These are phyloP conservation scores for Colletotrichum limetticola DNA, from an alignment of 2,329 filamentous ascomycete genomes.

Conservation along the genomic window DNA sequence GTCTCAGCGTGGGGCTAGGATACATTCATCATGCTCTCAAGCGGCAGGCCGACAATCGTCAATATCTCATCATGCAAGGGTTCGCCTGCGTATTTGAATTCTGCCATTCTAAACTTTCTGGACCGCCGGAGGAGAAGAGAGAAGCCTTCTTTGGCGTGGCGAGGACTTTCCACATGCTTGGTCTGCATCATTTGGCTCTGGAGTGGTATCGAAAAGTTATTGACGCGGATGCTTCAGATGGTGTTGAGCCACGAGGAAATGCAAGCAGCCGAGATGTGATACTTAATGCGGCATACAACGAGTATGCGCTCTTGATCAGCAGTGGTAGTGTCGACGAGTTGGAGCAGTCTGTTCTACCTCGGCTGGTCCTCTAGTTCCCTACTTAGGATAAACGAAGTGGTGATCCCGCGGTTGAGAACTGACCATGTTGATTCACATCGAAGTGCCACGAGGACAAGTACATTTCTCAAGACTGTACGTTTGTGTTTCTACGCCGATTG, in stretches of 20 bases:
- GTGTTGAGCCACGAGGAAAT: neutral
- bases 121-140: slow-evolving; percentile 60
- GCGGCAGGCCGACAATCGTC: slow-evolving; percentile 87
- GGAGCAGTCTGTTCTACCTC: slow-evolving; percentile 19
- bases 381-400: neutral
- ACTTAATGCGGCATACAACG: slow-evolving; percentile 30
- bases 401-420: neutral
- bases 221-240: neutral
- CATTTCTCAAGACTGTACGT: no score
- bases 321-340: slow-evolving; percentile 36
- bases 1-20: slow-evolving; percentile 82
- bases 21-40: slow-evolving; percentile 93
- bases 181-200: slow-evolving; percentile 37
- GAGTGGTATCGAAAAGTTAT: slow-evolving; percentile 33
- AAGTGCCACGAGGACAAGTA: no score
- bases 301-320: slow-evolving; percentile 42
- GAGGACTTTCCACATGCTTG: slow-evolving; percentile 72
- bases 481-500: no score
- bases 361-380: slow-evolving; percentile 10
- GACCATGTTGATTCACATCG: neutral
- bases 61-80: slow-evolving; percentile 88
- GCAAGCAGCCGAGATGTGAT: slow-evolving; percentile 22
- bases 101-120: slow-evolving; percentile 65
- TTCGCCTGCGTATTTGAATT: slow-evolving; percentile 84
- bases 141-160: slow-evolving; percentile 88